These are phyloP conservation scores for Fusarium sp. DNA, from an alignment of 2,329 filamentous ascomycete genomes.

Conservation along the genomic window DNA sequence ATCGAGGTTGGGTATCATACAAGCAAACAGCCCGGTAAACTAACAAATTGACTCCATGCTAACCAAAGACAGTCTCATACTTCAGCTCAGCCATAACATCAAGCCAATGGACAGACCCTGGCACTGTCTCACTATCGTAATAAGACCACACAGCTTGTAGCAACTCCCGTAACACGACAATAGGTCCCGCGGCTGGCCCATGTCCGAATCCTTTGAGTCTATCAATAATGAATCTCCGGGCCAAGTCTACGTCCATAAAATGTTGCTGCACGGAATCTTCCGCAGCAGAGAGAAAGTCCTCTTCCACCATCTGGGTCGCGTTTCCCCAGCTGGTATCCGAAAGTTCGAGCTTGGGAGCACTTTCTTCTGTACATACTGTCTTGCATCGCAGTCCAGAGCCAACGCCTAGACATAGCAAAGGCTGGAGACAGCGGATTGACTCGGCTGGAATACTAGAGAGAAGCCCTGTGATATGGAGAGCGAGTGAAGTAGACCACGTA, in stretches of 20 bases:
- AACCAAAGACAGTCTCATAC: constrained; percentile 39
- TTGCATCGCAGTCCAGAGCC: constrained; percentile 26
- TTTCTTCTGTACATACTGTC: constrained; percentile 12
- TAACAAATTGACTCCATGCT: background rate
- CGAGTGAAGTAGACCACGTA: constrained; percentile 34
- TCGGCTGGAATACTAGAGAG: constrained; percentile 13
- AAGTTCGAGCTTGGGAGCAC: constrained; percentile 5
- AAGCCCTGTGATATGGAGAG: constrained; percentile 24
- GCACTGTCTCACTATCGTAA: constrained; percentile 32
- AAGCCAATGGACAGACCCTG: constrained; percentile 26
- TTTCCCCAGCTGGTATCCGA: background rate
- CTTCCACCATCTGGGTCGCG: background rate
- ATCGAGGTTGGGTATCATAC: background rate
- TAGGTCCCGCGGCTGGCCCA: constrained; percentile 22
- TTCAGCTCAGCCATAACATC: constrained; percentile 33
- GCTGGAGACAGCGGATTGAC: constrained; percentile 29
- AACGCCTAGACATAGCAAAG: constrained; percentile 26
- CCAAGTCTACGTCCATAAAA: constrained; percentile 16
- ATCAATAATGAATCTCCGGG: constrained; percentile 29
- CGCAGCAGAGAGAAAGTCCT: background rate
- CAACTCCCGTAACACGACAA: constrained; percentile 26
- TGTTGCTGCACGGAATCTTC: background rate
- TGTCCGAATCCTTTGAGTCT: constrained; percentile 6
- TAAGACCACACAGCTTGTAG: constrained; percentile 32
- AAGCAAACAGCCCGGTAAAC: background rate